phyloP scores from a whole-genome alignment of 345 rosid genomes.

The Acer yangbiense region DNA sequence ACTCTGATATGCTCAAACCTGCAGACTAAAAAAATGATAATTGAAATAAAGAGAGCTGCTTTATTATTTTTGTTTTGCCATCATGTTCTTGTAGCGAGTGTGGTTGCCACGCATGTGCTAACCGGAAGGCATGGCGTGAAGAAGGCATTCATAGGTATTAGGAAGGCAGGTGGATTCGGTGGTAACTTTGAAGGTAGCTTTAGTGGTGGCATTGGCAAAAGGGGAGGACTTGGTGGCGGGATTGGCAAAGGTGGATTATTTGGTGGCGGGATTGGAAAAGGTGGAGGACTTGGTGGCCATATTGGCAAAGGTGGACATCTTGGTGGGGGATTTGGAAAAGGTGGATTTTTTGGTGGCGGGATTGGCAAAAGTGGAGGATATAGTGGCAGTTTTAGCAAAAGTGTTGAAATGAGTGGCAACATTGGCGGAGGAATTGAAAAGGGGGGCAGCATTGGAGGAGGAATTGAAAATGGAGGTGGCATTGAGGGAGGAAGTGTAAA shows the following conservation, averaged over 20 bases:
- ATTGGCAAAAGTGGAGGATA: conserved; percentile 27
- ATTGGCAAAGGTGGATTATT: conserved; percentile 17
- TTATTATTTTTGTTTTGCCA: conserved; percentile 50
- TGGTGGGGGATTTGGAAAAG: conserved; percentile 31
- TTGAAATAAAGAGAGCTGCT: conserved; percentile 24
- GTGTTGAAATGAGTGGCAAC: conserved; percentile 26
- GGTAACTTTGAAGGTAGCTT: conserved; percentile 23
- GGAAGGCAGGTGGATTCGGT: conserved; percentile 9
- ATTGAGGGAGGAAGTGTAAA: no score
- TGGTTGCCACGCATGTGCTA: conserved; percentile 39
- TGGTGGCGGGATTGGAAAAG: conserved; percentile 26
- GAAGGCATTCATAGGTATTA: conserved; percentile 9
- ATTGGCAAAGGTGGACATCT: conserved; percentile 19
- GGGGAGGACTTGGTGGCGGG: conserved; percentile 29
- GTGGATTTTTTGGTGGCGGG: conserved; percentile 31
- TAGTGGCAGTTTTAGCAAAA: conserved; percentile 23
- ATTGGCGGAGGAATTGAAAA: conserved; percentile 17
- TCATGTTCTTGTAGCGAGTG: conserved; percentile 43
- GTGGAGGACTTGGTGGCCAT: conserved; percentile 26
- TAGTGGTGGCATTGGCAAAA: conserved; percentile 24
- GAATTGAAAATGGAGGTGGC: no score
- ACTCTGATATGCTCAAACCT: neutral
- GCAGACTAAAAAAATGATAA: conserved; percentile 32
- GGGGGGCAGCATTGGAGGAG: neutral
- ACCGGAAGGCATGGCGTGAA: neutral